Percentiles rank a stretch among this genome's conserved stretches.
Conservation (phyloP, 116 monocot species). For the Zostera marina region DNA sequence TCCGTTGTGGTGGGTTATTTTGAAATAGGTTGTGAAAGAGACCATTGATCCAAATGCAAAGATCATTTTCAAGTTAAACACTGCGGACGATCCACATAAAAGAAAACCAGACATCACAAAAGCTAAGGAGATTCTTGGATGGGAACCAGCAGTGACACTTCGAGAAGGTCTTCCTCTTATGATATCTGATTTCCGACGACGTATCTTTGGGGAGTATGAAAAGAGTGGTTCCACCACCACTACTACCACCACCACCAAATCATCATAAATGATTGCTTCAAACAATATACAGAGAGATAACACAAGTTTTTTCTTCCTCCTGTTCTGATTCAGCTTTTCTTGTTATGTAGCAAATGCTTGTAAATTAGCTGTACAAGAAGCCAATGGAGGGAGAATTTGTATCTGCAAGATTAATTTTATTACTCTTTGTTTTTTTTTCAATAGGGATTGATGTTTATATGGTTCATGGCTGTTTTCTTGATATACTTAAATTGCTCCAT, state of each 20-base stretch:
- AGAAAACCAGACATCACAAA: slow-evolving; percentile 68
- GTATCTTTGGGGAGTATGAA: slow-evolving; percentile 9
- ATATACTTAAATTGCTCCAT: no score
- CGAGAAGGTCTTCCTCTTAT: slow-evolving; percentile 75
- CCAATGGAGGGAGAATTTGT: no score
- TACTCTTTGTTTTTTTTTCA: no score
- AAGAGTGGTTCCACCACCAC: background rate
- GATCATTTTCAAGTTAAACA: slow-evolving; percentile 64
- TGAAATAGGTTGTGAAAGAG: slow-evolving; percentile 48
- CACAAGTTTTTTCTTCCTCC: no score
- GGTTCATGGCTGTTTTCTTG: no score
- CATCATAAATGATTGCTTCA: background rate
- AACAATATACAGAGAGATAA: no score
- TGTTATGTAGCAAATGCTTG: no score
- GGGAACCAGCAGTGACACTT: slow-evolving; percentile 67
- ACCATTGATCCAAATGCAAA: slow-evolving; percentile 63
- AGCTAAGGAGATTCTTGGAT: slow-evolving; percentile 65
- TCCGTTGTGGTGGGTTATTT: background rate
- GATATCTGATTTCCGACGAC: slow-evolving; percentile 71
- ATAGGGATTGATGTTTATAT: no score
- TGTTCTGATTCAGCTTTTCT: no score
- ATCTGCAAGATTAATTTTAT: no score
- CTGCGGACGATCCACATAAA: slow-evolving; percentile 77
- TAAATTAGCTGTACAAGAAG: no score
- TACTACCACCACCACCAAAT: background rate